Conservation (phyloP, 1,284 basidiomycete species). For the Pyrrhoderma lamaoense region DNA sequence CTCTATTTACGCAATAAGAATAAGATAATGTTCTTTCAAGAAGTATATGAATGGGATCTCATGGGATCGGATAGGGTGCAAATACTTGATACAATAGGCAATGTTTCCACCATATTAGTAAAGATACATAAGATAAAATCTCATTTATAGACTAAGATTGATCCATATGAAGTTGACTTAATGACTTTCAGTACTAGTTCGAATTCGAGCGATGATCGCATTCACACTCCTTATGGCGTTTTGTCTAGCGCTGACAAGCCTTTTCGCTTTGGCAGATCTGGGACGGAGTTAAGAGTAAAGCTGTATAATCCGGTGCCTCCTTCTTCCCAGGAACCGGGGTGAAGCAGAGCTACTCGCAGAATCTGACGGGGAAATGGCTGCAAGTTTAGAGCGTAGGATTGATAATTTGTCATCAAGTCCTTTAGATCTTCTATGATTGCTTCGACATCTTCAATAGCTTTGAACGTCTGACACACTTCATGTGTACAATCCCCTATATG, state of each 20-base stretch:
- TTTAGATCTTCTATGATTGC: constrained; percentile 50
- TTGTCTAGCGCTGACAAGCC: constrained; percentile 41
- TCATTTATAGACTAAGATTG: too few species aligned
- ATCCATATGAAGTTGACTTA: too few species aligned
- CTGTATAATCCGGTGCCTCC: constrained; percentile 1
- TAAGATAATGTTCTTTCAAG: too few species aligned
- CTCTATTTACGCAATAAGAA: too few species aligned
- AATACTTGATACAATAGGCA: too few species aligned
- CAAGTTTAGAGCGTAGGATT: constrained; percentile 45
- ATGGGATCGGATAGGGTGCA: too few species aligned
- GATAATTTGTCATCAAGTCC: constrained; percentile 56
- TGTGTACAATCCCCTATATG: constrained; percentile 71
- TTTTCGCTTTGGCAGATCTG: constrained; percentile 39
- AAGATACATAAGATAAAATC: too few species aligned
- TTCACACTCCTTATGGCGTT: constrained; percentile 30
- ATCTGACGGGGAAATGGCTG: constrained; percentile 15
- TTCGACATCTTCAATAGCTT: constrained; percentile 54
- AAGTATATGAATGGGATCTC: too few species aligned
- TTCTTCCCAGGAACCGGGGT: not conserved
- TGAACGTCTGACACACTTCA: constrained; percentile 66
- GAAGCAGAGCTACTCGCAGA: not conserved
- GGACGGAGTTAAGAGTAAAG: not conserved
- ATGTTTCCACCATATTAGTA: too few species aligned
- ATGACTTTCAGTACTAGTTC: too few species aligned
- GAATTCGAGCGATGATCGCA: not conserved